phyloP scores from a whole-genome alignment of 106 monocot genomes.

The Xerophyta viscosa region DNA sequence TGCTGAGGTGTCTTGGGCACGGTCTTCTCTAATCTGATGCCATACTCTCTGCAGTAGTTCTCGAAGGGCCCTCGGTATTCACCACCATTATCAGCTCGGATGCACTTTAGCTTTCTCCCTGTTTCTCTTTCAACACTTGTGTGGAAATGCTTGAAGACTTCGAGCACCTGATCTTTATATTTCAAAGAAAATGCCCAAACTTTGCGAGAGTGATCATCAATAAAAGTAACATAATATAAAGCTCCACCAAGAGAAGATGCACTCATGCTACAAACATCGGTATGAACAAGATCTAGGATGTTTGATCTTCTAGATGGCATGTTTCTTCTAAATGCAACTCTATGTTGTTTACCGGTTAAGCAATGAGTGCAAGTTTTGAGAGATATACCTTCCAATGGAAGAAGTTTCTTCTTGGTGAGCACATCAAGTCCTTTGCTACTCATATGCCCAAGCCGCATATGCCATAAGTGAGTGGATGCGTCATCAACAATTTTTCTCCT shows the following conservation, averaged over 20 bases:
- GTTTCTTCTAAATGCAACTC: not conserved
- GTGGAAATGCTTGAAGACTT: not conserved
- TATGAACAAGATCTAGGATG: conserved; percentile 9
- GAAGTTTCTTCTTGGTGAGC: conserved; percentile 1
- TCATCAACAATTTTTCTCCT: not conserved
- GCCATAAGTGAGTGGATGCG: not conserved
- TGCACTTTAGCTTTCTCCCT: not conserved
- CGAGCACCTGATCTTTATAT: not conserved
- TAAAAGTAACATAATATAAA: conserved; percentile 1
- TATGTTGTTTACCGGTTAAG: not conserved
- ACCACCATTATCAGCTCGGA: not conserved
- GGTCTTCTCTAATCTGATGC: not conserved
- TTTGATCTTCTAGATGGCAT: not conserved
- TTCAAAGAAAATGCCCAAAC: conserved; percentile 4
- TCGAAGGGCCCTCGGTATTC: conserved; percentile 1
- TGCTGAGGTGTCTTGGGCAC: conserved; percentile 7
- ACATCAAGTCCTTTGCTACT: not conserved
- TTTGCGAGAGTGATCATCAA: conserved; percentile 4
- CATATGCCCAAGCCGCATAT: conserved; percentile 2
- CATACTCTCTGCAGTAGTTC: not conserved
- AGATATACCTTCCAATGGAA: not conserved
- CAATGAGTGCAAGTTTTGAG: conserved; percentile 2
- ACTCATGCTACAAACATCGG: conserved; percentile 10
- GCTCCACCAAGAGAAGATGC: conserved; percentile 2
- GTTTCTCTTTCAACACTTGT: conserved; percentile 6